Evolutionary conservation across 2,329 filamentous ascomycete species (phyloP).

Genomic region (Phaeoacremonium minimum): DNA sequence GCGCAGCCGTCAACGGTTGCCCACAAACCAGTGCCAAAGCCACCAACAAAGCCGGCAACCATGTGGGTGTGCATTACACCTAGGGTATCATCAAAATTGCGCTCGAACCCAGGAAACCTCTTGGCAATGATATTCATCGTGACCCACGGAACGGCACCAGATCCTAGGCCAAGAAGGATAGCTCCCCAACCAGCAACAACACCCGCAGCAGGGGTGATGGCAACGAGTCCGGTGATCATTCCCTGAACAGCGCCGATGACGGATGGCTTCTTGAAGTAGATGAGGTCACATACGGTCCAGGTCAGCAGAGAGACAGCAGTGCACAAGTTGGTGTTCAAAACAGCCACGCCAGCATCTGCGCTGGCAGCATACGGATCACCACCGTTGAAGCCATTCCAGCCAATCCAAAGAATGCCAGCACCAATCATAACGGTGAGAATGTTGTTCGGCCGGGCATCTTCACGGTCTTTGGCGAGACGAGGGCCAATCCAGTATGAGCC

Average conservation of each 20-base stretch:
- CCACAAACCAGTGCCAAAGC: slow-evolving; percentile 40
- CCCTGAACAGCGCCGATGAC: slow-evolving; percentile 45
- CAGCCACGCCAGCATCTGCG: slow-evolving; percentile 43
- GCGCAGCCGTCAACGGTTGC: slow-evolving; percentile 39
- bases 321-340: slow-evolving; percentile 45
- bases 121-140: slow-evolving; percentile 43
- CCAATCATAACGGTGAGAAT: slow-evolving; percentile 37
- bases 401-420: slow-evolving; percentile 45
- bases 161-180: slow-evolving; percentile 38
- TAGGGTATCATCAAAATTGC: slow-evolving; percentile 18
- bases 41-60: slow-evolving; percentile 38
- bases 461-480: slow-evolving; percentile 35
- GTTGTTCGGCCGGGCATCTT: slow-evolving; percentile 42
- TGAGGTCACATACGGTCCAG: slow-evolving; percentile 39
- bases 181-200: slow-evolving; percentile 47
- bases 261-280: slow-evolving; percentile 43
- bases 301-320: slow-evolving; percentile 40
- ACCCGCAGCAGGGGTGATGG: slow-evolving; percentile 46
- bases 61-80: slow-evolving; percentile 33
- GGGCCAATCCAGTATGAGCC: slow-evolving; percentile 42
- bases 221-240: slow-evolving; percentile 48
- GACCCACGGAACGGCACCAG: slow-evolving; percentile 40
- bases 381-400: slow-evolving; percentile 50
- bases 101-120: slow-evolving; percentile 18
- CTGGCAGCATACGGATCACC: slow-evolving; percentile 46